Percentiles rank a stretch among this genome's conserved stretches.
Evolutionary conservation across 371 early-diverging fungal species (phyloP).

Genomic region (Choanephora cucurbitarum): DNA sequence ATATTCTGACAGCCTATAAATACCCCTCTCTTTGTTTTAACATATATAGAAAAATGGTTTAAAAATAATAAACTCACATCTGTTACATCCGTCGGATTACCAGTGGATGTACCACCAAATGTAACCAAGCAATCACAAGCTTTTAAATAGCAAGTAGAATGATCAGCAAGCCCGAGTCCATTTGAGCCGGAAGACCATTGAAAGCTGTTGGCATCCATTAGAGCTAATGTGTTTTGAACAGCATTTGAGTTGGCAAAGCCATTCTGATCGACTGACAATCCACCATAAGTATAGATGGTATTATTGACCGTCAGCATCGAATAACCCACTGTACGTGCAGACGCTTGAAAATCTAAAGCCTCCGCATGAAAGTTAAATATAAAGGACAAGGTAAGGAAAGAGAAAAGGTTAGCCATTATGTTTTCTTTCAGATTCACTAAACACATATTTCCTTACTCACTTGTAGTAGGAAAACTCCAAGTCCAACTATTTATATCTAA

Average conservation of each 20-base stretch:
- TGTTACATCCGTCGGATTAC: conserved; percentile 38
- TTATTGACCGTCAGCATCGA: conserved; percentile 37
- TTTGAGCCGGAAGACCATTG: conserved; percentile 43
- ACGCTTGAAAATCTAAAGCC: conserved; percentile 22
- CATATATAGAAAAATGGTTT: conserved; percentile 4
- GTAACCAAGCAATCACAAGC: conserved; percentile 45
- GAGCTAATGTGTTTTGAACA: conserved; percentile 40
- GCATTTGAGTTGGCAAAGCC: conserved; percentile 31
- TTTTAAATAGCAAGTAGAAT: conserved; percentile 46
- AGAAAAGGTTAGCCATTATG: too few relatives aligned
- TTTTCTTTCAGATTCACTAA: too few relatives aligned
- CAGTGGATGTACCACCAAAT: conserved; percentile 52
- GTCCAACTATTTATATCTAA: conserved; percentile 48
- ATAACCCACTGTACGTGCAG: conserved; percentile 28
- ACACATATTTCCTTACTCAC: conserved; percentile 37
- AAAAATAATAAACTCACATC: conserved; percentile 21
- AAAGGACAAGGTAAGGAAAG: too few relatives aligned
- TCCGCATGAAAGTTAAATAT: neutral
- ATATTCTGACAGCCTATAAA: conserved; percentile 37
- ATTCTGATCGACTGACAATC: conserved; percentile 36
- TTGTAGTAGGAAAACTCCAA: conserved; percentile 49
- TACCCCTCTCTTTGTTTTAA: conserved; percentile 1
- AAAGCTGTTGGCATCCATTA: conserved; percentile 43
- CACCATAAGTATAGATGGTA: conserved; percentile 49
- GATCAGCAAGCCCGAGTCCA: conserved; percentile 44